Percentiles rank a stretch among this genome's conserved stretches.
These are phyloP conservation scores for Plasmopara viticola DNA, from an alignment of 352 stramenopile genomes.

Conservation along the genomic window DNA sequence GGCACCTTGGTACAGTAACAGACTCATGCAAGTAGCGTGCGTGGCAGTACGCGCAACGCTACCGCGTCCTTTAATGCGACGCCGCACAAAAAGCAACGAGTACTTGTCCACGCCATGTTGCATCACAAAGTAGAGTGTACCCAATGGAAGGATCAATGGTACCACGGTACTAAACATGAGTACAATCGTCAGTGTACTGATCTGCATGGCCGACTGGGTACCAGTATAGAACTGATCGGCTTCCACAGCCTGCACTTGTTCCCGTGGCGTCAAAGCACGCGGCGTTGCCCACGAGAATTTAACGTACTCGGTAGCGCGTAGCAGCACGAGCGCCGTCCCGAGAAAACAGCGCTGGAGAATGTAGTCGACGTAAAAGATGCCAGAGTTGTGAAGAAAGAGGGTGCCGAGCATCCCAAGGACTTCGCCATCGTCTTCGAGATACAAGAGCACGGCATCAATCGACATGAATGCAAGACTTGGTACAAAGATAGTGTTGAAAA, in stretches of 20 bases:
- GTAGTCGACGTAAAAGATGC: constrained; percentile 87
- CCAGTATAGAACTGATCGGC: constrained; percentile 80
- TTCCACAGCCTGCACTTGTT: constrained; percentile 66
- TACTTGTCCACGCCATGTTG: constrained; percentile 85
- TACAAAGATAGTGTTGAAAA: constrained; percentile 87
- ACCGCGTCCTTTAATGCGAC: constrained; percentile 75
- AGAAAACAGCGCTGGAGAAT: constrained; percentile 80
- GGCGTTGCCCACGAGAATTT: constrained; percentile 79
- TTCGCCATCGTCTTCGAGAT: constrained; percentile 65
- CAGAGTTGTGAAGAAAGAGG: constrained; percentile 83
- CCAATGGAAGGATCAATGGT: constrained; percentile 73
- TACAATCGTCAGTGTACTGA: constrained; percentile 77
- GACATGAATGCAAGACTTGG: constrained; percentile 81
- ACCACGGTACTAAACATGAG: constrained; percentile 84
- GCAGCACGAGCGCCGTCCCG: constrained; percentile 62
- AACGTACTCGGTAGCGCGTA: constrained; percentile 71
- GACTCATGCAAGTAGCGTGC: constrained; percentile 71
- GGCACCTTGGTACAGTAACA: constrained; percentile 74
- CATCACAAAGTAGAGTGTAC: constrained; percentile 80
- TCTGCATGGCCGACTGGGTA: constrained; percentile 78
- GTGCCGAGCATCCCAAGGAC: constrained; percentile 77
- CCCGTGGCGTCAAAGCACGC: constrained; percentile 62
- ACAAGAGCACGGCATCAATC: constrained; percentile 76
- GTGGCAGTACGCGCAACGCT: constrained; percentile 77
- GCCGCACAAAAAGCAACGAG: constrained; percentile 67